Evolutionary conservation across 108 stramenopile species (phyloP), one percentile per base, ranked within the genome.

Genomic region (Fistulifera pelliculosa): DNA sequence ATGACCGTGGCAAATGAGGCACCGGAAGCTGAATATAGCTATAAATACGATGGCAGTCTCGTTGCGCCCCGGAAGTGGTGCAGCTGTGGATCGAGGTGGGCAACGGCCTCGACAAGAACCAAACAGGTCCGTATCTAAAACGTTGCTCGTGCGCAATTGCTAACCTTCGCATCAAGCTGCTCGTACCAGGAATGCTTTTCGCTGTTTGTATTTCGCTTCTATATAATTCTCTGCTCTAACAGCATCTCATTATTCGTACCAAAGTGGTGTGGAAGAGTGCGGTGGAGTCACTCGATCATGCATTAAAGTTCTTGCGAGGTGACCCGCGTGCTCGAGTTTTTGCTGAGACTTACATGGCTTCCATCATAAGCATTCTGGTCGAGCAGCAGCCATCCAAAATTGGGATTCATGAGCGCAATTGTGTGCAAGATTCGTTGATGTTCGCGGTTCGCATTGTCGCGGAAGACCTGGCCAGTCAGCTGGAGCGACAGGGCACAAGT

Each of bases 351-450:
- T 80, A 81, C 63, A 85, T 93, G 81, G 44, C 47, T 6, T 75
- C 75, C 40, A 80, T 94, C 47, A 74, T 91, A 39, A 63, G 69
- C 41, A 91, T 91, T 52, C 62, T 94, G 13, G 62, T 94, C 17
- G 89, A 94, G 53, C 94, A 94, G 53, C 61, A 80, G 13, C 82
- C 81, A 8, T 44, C 58, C 17, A 87, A 83, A 61, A 87, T 89
- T 60, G 88, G 85, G 0, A 49, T 48, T 27, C 58, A 62, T 38
- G 90, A 94, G 62, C 68, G 73, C 11, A 73, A 68, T 18, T 94
- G 94, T 53, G 86, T 94, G 0, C 81, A 92, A 61, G 85, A 90
- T 25, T 66, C 66, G 27, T 49, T 94, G 8, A 19, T 56, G 4
- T 47, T 64, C 7, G 90, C 85, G 2, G 58, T 88, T 15, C 25